phyloP scores from a whole-genome alignment of 805 yeast genomes.

The Pichia gijzeniarum region DNA sequence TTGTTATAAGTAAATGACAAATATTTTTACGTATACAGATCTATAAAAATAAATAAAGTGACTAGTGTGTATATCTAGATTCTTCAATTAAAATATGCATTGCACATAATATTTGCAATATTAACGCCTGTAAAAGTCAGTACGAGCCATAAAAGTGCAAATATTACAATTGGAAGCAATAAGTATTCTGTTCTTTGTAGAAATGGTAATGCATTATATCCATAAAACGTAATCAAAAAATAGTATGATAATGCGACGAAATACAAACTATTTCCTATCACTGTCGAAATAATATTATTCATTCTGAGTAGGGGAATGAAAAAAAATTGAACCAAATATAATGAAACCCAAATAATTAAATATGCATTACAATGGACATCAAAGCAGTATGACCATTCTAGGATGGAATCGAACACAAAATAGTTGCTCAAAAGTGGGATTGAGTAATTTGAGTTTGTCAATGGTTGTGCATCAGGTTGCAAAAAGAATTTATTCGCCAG shows the following conservation, averaged over 20 bases:
- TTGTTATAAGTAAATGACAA: too few species aligned
- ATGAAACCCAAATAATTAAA: conserved; percentile 66
- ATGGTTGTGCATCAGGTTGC: conserved; percentile 14
- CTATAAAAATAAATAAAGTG: background rate
- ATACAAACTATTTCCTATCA: conserved; percentile 76
- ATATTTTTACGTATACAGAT: background rate
- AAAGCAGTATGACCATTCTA: conserved; percentile 94
- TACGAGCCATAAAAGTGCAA: conserved; percentile 52
- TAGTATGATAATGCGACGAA: conserved; percentile 70
- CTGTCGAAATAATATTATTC: conserved; percentile 57
- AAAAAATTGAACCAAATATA: conserved; percentile 70
- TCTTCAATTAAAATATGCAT: conserved; percentile 24
- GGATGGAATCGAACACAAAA: conserved; percentile 32
- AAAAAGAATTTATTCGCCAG: conserved; percentile 57
- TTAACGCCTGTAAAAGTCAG: conserved; percentile 61
- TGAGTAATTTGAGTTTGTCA: conserved; percentile 8
- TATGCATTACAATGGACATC: conserved; percentile 93
- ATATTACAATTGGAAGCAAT: conserved; percentile 56
- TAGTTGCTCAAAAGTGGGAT: conserved; percentile 22
- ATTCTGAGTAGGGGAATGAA: conserved; percentile 64
- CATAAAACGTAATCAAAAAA: conserved; percentile 75
- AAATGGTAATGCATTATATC: conserved; percentile 73
- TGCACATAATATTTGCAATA: conserved; percentile 60
- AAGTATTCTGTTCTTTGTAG: conserved; percentile 57
- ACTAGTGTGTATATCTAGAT: background rate